Percentiles rank a stretch among this genome's conserved stretches.
Conservation (phyloP, 2,329 filamentous ascomycete genomes). For the Fusarium camptoceras region DNA sequence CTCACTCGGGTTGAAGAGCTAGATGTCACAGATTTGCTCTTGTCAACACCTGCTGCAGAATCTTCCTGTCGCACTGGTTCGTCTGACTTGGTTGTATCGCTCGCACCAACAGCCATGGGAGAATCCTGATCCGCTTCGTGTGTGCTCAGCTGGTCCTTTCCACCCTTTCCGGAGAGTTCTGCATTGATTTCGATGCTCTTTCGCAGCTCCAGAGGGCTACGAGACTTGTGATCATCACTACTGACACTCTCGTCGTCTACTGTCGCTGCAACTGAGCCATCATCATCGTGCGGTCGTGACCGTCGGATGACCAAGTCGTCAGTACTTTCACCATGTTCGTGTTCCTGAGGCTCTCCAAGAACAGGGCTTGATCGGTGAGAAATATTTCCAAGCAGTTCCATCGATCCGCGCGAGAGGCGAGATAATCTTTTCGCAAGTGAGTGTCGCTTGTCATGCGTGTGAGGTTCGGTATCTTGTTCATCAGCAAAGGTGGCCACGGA, state of each 20-base stretch:
- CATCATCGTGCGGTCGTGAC: slow-evolving; percentile 54
- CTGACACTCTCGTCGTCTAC: slow-evolving; percentile 64
- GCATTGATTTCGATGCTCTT: slow-evolving; percentile 56
- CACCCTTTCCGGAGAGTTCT: slow-evolving; percentile 49
- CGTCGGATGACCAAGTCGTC: slow-evolving; percentile 60
- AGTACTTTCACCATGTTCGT: slow-evolving; percentile 53
- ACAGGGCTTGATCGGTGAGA: slow-evolving; percentile 52
- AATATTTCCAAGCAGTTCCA: slow-evolving; percentile 57
- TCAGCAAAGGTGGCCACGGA: slow-evolving; percentile 79
- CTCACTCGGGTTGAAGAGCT: slow-evolving; percentile 58
- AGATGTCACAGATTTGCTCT: slow-evolving; percentile 57
- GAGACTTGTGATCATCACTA: slow-evolving; percentile 53
- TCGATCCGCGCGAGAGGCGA: slow-evolving; percentile 61
- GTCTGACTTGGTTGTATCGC: slow-evolving; percentile 12
- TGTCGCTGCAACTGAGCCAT: slow-evolving; percentile 68
- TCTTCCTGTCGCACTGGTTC: slow-evolving; percentile 7
- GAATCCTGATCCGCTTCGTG: slow-evolving; percentile 21
- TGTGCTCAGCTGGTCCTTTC: slow-evolving; percentile 30
- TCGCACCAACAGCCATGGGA: slow-evolving; percentile 11
- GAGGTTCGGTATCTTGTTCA: slow-evolving; percentile 58
- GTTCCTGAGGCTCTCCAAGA: slow-evolving; percentile 28
- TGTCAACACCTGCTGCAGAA: slow-evolving; percentile 45
- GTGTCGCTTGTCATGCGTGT: slow-evolving; percentile 47
- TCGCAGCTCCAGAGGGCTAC: slow-evolving; percentile 37
- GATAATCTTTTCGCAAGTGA: slow-evolving; percentile 64